Conservation (phyloP, 1,139 yeast species). For the Candida sanyaensis region DNA sequence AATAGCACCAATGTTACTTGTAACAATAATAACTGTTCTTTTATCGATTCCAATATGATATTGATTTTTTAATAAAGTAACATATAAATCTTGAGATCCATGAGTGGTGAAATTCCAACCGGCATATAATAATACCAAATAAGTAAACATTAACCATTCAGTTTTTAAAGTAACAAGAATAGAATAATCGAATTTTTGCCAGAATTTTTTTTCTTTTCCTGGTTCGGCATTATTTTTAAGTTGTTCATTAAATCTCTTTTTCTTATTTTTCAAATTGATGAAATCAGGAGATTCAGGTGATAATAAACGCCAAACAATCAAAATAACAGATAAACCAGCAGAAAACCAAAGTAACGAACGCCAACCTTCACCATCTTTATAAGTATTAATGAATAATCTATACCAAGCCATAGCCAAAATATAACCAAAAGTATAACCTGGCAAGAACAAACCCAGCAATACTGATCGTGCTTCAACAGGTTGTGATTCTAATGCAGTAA, state of each 20-base stretch:
- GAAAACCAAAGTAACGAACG: constrained; percentile 80
- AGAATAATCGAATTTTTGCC: constrained; percentile 16
- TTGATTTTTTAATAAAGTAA: constrained; percentile 48
- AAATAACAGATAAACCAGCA: constrained; percentile 52
- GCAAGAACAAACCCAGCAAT: constrained; percentile 39
- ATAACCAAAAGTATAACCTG: constrained; percentile 43
- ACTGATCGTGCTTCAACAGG: constrained; percentile 37
- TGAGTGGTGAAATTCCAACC: constrained; percentile 56
- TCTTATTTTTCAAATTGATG: constrained; percentile 19
- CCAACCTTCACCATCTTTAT: constrained; percentile 57
- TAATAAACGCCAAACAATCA: constrained; percentile 33
- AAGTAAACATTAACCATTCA: constrained; percentile 47
- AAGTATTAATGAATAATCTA: constrained; percentile 61
- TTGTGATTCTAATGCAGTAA: constrained; percentile 38
- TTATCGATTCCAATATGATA: constrained; percentile 31
- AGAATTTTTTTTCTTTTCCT: constrained; percentile 1
- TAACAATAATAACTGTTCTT: constrained; percentile 46
- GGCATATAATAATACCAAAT: constrained; percentile 47
- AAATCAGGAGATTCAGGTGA: constrained; percentile 36
- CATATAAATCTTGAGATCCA: constrained; percentile 57
- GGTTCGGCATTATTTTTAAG: neutral
- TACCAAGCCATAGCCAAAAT: constrained; percentile 37
- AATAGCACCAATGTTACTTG: constrained; percentile 53
- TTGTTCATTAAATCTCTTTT: constrained; percentile 14
- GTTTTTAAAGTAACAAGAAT: constrained; percentile 27